Conservation (phyloP, 2,329 filamentous ascomycete genomes). For the Chaetomiaceae sp. region DNA sequence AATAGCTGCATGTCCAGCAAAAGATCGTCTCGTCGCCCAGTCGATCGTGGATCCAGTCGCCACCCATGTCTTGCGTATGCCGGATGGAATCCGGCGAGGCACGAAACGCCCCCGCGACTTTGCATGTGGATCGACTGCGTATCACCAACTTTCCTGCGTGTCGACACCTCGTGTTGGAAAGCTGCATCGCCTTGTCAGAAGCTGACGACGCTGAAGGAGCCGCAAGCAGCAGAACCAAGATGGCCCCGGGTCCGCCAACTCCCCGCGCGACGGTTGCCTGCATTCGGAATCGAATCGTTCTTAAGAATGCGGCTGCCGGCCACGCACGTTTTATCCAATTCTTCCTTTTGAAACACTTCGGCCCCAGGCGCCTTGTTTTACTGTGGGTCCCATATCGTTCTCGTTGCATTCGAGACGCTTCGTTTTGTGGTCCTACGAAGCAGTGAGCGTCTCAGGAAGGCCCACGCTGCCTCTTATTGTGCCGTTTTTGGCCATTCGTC, state of each 20-base stretch:
- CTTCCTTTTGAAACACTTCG: slow-evolving; percentile 17
- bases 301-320: slow-evolving; percentile 18
- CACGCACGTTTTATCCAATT: slow-evolving; percentile 8
- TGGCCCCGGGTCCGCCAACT: neutral
- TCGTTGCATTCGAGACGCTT: slow-evolving; percentile 11
- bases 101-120: neutral
- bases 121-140: slow-evolving; percentile 9
- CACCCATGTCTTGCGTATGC: neutral
- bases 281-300: slow-evolving; percentile 22
- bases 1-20: neutral
- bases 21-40: neutral
- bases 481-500: neutral
- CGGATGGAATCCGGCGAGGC: neutral
- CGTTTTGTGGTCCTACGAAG: slow-evolving; percentile 9
- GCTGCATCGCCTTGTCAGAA: slow-evolving; percentile 1
- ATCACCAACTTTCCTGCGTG: slow-evolving; percentile 2
- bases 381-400: slow-evolving; percentile 1
- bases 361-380: neutral
- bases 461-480: neutral
- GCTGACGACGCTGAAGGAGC: slow-evolving; percentile 10
- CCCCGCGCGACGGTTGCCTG: slow-evolving; percentile 4
- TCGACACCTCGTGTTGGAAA: slow-evolving; percentile 10
- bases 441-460: neutral
- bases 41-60: slow-evolving; percentile 8
- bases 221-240: slow-evolving; percentile 16